Evolutionary conservation across 2,329 filamentous ascomycete species (phyloP).

Genomic region (Cordyceps farinosa): DNA sequence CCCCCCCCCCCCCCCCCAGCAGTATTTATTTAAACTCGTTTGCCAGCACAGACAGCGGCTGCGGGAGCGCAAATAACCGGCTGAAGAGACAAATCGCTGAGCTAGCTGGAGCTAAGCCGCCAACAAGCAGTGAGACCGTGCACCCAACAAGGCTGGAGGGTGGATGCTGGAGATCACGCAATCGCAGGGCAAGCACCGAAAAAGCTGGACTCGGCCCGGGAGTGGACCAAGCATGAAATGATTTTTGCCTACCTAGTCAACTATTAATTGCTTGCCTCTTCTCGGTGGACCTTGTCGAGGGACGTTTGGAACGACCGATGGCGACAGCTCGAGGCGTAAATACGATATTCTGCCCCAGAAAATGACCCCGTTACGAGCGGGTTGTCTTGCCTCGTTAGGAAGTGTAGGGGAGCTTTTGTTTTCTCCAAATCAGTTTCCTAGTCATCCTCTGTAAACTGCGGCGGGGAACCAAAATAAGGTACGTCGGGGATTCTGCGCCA

Average conservation of each 20-base stretch:
- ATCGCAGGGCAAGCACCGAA: slow-evolving; percentile 5
- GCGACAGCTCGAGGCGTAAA: not conserved
- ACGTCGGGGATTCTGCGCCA: too few relatives aligned
- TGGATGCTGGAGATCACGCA: slow-evolving; percentile 10
- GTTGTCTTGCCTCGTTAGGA: not conserved
- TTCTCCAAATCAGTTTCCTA: not conserved
- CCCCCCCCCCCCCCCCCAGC: too few relatives aligned
- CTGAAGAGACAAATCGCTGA: not conserved
- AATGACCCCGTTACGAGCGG: not conserved
- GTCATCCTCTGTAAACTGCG: not conserved
- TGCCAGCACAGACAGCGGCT: not conserved
- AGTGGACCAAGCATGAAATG: not conserved
- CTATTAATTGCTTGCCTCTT: not conserved
- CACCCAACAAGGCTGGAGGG: not conserved
- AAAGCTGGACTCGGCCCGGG: not conserved
- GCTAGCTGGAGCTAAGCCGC: not conserved
- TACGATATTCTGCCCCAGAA: not conserved
- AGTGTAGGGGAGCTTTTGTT: not conserved
- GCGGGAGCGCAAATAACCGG: not conserved
- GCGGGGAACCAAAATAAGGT: not conserved
- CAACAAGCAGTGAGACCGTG: too few relatives aligned
- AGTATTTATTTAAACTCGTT: not conserved
- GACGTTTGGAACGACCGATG: not conserved
- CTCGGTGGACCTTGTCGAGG: not conserved
- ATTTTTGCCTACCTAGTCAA: not conserved